phyloP scores from a whole-genome alignment of 805 yeast genomes.

The Candida germanica region DNA sequence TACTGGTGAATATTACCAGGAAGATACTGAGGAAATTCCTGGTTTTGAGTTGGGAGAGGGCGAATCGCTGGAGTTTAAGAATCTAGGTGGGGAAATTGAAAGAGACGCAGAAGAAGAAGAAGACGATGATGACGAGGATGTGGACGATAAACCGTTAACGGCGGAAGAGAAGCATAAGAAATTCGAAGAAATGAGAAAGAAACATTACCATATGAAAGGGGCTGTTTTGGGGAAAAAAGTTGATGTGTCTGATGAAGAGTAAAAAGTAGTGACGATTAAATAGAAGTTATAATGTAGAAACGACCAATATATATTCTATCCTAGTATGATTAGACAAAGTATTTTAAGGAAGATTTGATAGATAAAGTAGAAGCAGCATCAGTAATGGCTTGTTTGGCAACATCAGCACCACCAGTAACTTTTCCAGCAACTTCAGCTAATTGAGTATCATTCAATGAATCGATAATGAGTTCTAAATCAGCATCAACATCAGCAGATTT shows the following conservation, averaged over 20 bases:
- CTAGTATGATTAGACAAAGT: slow-evolving; percentile 31
- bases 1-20: slow-evolving; percentile 71
- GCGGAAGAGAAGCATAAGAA: slow-evolving; percentile 61
- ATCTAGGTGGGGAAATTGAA: slow-evolving; percentile 43
- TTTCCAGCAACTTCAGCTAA: slow-evolving; percentile 72
- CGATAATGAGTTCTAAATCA: slow-evolving; percentile 78
- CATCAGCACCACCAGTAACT: slow-evolving; percentile 54
- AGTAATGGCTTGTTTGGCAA: slow-evolving; percentile 57
- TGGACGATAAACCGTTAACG: slow-evolving; percentile 33
- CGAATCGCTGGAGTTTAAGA: slow-evolving; percentile 16
- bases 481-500: slow-evolving; percentile 67
- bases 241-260: slow-evolving; percentile 23
- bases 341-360: slow-evolving; percentile 51
- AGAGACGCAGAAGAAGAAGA: slow-evolving; percentile 22
- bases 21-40: slow-evolving; percentile 60
- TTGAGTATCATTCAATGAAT: slow-evolving; percentile 73
- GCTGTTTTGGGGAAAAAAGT: slow-evolving; percentile 40
- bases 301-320: too few species aligned
- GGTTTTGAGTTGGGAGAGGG: slow-evolving; percentile 53
- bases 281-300: background rate
- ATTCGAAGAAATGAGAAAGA: slow-evolving; percentile 77
- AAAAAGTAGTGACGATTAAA: slow-evolving; percentile 6
- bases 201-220: slow-evolving; percentile 67
- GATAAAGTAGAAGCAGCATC: slow-evolving; percentile 54
- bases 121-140: slow-evolving; percentile 36